A percentile compares a stretch with the other conserved stretches of the same genome.
Evolutionary conservation across 1,284 basidiomycete genomes (phyloP).

Genomic region (Leccinum fallax): DNA sequence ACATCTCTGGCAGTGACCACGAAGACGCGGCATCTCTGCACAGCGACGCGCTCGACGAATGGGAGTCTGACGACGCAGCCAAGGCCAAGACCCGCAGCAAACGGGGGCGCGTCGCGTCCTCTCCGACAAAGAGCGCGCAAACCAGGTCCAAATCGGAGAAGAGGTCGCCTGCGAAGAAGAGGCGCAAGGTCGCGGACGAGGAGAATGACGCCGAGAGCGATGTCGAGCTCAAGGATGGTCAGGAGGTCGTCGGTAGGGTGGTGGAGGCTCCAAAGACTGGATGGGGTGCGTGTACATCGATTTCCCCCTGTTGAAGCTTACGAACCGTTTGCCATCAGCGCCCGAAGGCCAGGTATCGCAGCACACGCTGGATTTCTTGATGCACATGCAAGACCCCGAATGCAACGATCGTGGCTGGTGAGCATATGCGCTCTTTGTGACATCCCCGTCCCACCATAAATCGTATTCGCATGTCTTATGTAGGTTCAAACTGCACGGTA

Average conservation of each 20-base stretch:
- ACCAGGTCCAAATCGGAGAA: conserved; percentile 17
- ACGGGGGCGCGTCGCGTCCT: conserved; percentile 12
- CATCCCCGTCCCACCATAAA: background rate
- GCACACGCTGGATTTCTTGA: conserved; percentile 82
- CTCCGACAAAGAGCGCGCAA: conserved; percentile 12
- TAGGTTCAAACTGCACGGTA: conserved; percentile 77
- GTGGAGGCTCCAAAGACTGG: conserved; percentile 81
- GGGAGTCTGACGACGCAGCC: conserved; percentile 21
- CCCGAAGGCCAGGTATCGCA: conserved; percentile 84
- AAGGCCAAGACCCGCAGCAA: conserved; percentile 3
- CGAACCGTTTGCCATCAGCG: conserved; percentile 46
- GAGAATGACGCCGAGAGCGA: conserved; percentile 40
- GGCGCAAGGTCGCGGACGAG: conserved; percentile 21
- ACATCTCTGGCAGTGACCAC: conserved; percentile 10
- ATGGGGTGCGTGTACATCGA: conserved; percentile 53
- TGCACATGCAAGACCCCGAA: conserved; percentile 68
- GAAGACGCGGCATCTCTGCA: conserved; percentile 32
- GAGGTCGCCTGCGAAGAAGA: conserved; percentile 23
- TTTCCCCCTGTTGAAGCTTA: background rate
- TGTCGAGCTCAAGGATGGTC: conserved; percentile 61
- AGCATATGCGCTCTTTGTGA: background rate
- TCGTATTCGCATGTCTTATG: conserved; percentile 26
- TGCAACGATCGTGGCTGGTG: conserved; percentile 90
- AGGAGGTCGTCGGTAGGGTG: conserved; percentile 68
- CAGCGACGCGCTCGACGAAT: conserved; percentile 54